Evolutionary conservation across 305 asterid genomes (phyloP).

Genomic region (Fraxinus dipetala): DNA sequence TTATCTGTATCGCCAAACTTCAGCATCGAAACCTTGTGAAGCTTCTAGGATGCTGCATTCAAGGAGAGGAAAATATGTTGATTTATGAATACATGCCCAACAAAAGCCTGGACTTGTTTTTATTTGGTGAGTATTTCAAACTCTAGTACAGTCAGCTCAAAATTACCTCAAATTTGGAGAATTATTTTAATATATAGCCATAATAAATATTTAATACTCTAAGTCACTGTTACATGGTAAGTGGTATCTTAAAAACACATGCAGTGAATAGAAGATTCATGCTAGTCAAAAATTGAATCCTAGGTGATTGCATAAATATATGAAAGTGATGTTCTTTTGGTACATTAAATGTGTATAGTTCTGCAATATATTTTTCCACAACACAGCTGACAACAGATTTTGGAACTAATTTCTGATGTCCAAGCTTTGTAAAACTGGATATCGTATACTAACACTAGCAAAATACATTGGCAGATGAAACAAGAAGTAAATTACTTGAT

Average conservation of each 20-base stretch:
- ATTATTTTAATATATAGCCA: background rate
- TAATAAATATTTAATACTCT: background rate
- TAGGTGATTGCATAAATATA: background rate
- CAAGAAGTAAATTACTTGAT: constrained; percentile 13
- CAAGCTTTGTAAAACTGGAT: background rate
- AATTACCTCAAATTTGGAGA: background rate
- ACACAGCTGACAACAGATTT: no score
- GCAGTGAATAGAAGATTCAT: background rate
- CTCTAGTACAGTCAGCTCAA: background rate
- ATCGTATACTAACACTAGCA: background rate
- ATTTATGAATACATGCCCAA: no score
- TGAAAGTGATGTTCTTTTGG: background rate
- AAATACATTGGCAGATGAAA: constrained; percentile 5
- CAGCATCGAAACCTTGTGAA: constrained; percentile 30
- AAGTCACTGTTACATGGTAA: background rate
- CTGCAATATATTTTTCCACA: background rate
- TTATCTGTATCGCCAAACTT: constrained; percentile 24
- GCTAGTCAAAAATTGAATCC: background rate
- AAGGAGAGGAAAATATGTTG: constrained; percentile 32
- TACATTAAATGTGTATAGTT: background rate
- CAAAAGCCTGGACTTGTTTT: constrained; percentile 22
- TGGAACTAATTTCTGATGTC: background rate
- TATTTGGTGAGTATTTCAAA: constrained; percentile 27
- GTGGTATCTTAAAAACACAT: background rate
- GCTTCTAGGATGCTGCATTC: constrained; percentile 27